A percentile compares a stretch with the other conserved stretches of the same genome.
Conservation (phyloP, 31 red algal species). For the Odonthalia washingtoniensis region DNA sequence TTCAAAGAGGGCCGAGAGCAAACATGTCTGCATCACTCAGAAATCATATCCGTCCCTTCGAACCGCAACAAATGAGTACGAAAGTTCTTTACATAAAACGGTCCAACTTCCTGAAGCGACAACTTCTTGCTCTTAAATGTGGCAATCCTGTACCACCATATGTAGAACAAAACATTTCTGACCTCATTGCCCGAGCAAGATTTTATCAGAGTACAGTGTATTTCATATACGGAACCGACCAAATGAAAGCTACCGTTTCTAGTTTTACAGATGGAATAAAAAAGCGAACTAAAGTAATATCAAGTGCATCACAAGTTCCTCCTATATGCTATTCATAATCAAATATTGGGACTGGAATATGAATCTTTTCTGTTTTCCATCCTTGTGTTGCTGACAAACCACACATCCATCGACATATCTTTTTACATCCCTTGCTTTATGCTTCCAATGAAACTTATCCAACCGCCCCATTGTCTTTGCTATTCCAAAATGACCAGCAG, state of each 20-base stretch:
- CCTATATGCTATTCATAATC: too few relatives aligned
- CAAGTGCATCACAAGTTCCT: too few relatives aligned
- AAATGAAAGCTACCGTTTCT: constrained; percentile 47
- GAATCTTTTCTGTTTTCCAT: not conserved
- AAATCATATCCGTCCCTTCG: constrained; percentile 41
- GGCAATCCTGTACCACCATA: not conserved
- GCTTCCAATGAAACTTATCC: constrained; percentile 37
- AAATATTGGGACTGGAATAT: constrained; percentile 5
- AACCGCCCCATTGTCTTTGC: constrained; percentile 39
- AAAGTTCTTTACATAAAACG: constrained; percentile 31
- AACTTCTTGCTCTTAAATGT: not conserved
- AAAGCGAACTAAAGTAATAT: too few relatives aligned
- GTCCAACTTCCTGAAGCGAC: too few relatives aligned
- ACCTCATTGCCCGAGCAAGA: constrained; percentile 5
- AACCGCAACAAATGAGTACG: constrained; percentile 49
- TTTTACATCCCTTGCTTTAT: constrained; percentile 22
- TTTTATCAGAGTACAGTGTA: constrained; percentile 25
- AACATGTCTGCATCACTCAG: constrained; percentile 37
- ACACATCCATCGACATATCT: not conserved
- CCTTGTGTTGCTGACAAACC: constrained; percentile 47
- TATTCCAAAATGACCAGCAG: constrained; percentile 47
- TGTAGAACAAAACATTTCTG: constrained; percentile 29
- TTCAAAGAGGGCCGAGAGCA: constrained; percentile 33
- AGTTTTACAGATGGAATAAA: too few relatives aligned
- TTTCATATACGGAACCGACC: constrained; percentile 8